Base-by-base conservation (phyloP, 805 yeast species). In the Ogataea glucozyma region DNA sequence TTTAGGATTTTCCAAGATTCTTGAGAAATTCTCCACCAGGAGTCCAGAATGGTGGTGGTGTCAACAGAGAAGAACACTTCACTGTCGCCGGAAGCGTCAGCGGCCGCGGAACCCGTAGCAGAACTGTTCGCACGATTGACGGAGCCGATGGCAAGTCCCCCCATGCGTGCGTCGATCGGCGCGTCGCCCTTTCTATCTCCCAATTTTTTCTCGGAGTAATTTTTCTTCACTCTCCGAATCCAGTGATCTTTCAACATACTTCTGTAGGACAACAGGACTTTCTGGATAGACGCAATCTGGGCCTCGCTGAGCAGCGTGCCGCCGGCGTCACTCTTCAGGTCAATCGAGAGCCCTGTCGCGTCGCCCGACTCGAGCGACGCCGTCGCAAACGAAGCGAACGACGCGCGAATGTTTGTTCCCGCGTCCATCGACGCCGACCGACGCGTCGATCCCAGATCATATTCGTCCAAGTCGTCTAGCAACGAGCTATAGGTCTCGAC, bases 1-100 rank as follows among this genome's bases (percentile, higher is more conserved):
- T 74, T 76, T 7, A 76, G 65, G 42, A 78, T 67, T 19, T 71
- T 77, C 85, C 87, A 81, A 45, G 73, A 72, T 41, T 73, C 78
- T 42, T 76, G 79, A 36, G 79, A 71, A 2, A 76, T 61, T 12
- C 49, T 53, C 64, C 66, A 76, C 81, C 82, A 78, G 16, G 68
- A 67, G 4, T 71, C 57, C 22, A 78, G 54, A 40, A 76, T 53
- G 0, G 57, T 36, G 10, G 61, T 53, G 2, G 76, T 59, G 32
- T 61, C 65, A 29, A 60, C 52, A 10, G 72, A 56, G 19, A 61
- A 57, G 34, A 64, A 53, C 7, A 26, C 32, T n/a, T n/a, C n/a
- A n/a, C n/a, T n/a, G n/a, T n/a, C n/a, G n/a, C n/a, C n/a, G n/a
- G n/a, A n/a, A n/a, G n/a, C n/a, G n/a, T n/a, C n/a, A n/a, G n/a